Percentiles rank a stretch among this genome's conserved stretches.
Evolutionary conservation across 164 flowering plant species (phyloP).

Genomic region (Echeveria elegans): DNA sequence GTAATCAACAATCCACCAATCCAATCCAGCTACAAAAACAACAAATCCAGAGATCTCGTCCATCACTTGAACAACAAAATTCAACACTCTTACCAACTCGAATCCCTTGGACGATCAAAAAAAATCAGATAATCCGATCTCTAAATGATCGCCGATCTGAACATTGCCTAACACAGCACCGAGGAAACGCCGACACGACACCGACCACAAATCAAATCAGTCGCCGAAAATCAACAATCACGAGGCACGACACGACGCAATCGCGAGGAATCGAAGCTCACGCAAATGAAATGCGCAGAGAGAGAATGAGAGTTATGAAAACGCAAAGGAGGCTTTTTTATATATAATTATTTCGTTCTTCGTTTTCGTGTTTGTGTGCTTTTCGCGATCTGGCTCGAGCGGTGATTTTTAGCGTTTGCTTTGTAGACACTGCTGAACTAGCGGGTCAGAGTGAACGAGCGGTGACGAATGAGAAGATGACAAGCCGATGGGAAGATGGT

Average conservation of each 20-base stretch:
- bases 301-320: neutral
- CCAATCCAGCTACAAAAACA: neutral
- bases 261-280: neutral
- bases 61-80: neutral
- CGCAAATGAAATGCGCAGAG: neutral
- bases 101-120: neutral
- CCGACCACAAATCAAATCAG: neutral
- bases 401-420: neutral
- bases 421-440: neutral
- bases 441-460: conserved; percentile 6
- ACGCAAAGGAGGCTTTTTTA: conserved; percentile 2
- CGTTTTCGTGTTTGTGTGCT: too few species aligned
- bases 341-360: too few species aligned
- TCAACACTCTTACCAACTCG: neutral
- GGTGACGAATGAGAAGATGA: neutral
- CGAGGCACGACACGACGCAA: neutral
- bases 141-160: neutral
- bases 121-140: neutral
- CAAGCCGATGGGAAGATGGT: neutral
- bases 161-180: neutral
- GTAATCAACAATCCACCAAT: neutral
- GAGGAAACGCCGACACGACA: neutral
- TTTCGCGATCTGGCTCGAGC: too few species aligned
- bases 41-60: neutral
- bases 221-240: neutral